These are phyloP conservation scores for Musa troglodytarum DNA, from an alignment of 176 grass and related monocot genomes.

Conservation along the genomic window DNA sequence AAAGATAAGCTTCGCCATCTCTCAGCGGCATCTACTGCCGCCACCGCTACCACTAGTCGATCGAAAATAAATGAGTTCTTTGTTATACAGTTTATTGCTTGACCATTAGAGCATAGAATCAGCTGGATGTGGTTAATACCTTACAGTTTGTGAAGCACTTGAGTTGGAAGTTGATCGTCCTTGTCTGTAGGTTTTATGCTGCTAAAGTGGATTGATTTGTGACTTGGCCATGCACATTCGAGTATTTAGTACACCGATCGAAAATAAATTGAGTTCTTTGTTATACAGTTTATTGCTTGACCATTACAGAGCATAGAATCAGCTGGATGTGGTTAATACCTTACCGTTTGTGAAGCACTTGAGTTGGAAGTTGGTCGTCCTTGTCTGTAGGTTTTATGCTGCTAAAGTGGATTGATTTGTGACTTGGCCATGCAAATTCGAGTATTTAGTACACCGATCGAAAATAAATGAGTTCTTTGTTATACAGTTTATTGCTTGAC, in stretches of 20 bases:
- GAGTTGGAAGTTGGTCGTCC: background rate
- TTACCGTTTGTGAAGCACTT: background rate
- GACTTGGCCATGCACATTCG: no score
- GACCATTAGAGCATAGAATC: background rate
- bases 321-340: background rate
- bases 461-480: background rate
- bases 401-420: background rate
- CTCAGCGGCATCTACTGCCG: no score
- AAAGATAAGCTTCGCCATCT: background rate
- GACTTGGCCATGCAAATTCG: no score
- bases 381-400: background rate
- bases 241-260: no score
- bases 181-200: background rate
- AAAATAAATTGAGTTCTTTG: background rate
- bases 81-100: background rate
- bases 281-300: background rate
- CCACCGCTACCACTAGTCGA: background rate
- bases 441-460: no score
- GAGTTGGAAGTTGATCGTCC: background rate
- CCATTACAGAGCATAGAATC: background rate
- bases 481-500: background rate
- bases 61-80: background rate
- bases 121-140: background rate
- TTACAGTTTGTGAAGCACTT: background rate
- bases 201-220: background rate